phyloP scores from a whole-genome alignment of 352 stramenopile species.

The Globisporangium solare region DNA sequence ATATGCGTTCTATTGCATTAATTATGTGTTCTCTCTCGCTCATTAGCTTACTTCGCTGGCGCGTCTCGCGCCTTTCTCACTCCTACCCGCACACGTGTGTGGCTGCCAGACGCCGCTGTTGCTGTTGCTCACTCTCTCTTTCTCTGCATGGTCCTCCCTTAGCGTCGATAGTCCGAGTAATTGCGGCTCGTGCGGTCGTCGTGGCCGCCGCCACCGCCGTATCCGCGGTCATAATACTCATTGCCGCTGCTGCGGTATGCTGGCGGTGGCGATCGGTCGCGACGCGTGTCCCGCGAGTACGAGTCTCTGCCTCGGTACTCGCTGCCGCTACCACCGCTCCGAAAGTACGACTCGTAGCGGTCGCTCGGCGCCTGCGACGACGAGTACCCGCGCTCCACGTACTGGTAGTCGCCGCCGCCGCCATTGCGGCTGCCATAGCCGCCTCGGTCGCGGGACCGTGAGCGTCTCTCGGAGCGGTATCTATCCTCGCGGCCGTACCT shows the following conservation, averaged over 20 bases:
- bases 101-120: no score
- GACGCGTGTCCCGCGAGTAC: constrained; percentile 12
- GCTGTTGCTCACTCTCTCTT: no score
- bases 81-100: no score
- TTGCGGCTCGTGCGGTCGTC: constrained; percentile 51
- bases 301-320: constrained; percentile 4
- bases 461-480: constrained; percentile 17
- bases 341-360: constrained; percentile 21
- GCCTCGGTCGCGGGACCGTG: constrained; percentile 26
- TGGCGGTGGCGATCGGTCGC: constrained; percentile 11
- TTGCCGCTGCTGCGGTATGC: constrained; percentile 5
- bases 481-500: constrained; percentile 9
- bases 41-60: no score
- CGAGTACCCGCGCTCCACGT: constrained; percentile 28
- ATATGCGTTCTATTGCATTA: no score
- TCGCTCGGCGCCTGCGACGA: constrained; percentile 8
- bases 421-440: constrained; percentile 11
- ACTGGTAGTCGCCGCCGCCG: constrained; percentile 9
- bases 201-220: constrained; percentile 40
- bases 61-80: no score
- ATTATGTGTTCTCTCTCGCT: no score
- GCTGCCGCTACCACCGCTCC: constrained; percentile 10
- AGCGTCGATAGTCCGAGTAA: constrained; percentile 46
- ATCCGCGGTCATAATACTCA: constrained; percentile 23
- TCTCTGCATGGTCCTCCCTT: constrained; percentile 1